These are phyloP conservation scores for Clarkia xantiana DNA, from an alignment of 345 rosid genomes.

Conservation along the genomic window DNA sequence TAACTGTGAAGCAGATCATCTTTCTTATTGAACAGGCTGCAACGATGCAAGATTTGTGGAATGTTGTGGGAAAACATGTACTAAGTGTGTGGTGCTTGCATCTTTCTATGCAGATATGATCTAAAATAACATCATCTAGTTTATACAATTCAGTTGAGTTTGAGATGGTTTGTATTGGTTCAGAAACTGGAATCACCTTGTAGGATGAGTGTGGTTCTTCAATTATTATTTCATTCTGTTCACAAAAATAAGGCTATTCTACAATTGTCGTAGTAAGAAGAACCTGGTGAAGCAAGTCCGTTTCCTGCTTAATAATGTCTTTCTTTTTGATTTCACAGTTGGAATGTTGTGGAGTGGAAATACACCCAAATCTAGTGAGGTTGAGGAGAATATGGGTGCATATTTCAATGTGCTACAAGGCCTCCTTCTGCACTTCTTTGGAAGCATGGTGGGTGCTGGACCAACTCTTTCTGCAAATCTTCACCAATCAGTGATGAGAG, in stretches of 20 bases:
- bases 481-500: conserved; percentile 45
- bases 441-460: conserved; percentile 72
- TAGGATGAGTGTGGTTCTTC: too few relatives aligned
- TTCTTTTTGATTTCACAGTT: conserved; percentile 23
- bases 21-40: too few relatives aligned
- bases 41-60: too few relatives aligned
- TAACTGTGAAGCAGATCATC: too few relatives aligned
- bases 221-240: too few relatives aligned
- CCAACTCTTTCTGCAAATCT: conserved; percentile 62
- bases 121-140: too few relatives aligned
- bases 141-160: too few relatives aligned
- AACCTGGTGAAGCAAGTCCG: background rate
- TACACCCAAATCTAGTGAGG: conserved; percentile 44
- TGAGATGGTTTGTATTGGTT: too few relatives aligned
- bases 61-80: too few relatives aligned
- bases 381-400: conserved; percentile 54
- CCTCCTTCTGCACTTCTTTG: conserved; percentile 61
- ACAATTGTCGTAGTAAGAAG: background rate
- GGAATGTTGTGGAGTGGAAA: conserved; percentile 93
- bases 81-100: too few relatives aligned
- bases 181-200: too few relatives aligned
- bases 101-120: too few relatives aligned
- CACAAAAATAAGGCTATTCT: background rate
- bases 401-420: conserved; percentile 75
- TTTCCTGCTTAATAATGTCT: background rate